Conservation (phyloP, 176 grass and related monocot genomes). For the Echinochloa phyllopogon region DNA sequence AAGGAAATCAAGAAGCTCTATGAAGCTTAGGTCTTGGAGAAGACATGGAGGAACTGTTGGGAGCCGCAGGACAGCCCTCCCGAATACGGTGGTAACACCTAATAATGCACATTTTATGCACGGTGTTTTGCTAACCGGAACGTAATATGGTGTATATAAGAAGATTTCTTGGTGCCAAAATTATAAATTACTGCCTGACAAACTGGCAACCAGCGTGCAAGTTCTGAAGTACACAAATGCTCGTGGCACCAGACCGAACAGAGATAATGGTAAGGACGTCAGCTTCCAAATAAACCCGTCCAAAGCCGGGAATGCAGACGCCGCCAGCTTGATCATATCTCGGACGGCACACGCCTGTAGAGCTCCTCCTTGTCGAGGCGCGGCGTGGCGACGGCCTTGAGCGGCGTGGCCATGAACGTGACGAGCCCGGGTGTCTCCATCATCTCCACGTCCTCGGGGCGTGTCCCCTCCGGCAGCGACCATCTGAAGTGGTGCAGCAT, state of each 20-base stretch:
- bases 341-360: slow-evolving; percentile 48
- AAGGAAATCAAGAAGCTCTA: too few species aligned
- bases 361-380: slow-evolving; percentile 49
- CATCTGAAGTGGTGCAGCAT: slow-evolving; percentile 67
- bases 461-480: slow-evolving; percentile 46
- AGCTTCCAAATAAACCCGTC: too few species aligned
- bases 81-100: too few species aligned
- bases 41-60: too few species aligned
- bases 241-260: background rate
- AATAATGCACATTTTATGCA: too few species aligned
- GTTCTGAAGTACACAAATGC: background rate
- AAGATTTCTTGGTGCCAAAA: background rate
- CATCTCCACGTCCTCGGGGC: slow-evolving; percentile 54
- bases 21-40: too few species aligned
- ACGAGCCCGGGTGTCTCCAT: slow-evolving; percentile 57
- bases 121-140: too few species aligned
- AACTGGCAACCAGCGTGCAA: background rate
- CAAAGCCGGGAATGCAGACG: background rate
- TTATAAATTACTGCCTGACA: too few species aligned
- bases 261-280: background rate
- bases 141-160: background rate
- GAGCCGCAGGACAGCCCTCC: too few species aligned
- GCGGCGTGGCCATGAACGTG: slow-evolving; percentile 67
- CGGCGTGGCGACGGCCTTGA: slow-evolving; percentile 51
- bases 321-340: too few species aligned